Evolutionary conservation across 1,284 basidiomycete genomes (phyloP).

Genomic region (Gomphus bonarii): DNA sequence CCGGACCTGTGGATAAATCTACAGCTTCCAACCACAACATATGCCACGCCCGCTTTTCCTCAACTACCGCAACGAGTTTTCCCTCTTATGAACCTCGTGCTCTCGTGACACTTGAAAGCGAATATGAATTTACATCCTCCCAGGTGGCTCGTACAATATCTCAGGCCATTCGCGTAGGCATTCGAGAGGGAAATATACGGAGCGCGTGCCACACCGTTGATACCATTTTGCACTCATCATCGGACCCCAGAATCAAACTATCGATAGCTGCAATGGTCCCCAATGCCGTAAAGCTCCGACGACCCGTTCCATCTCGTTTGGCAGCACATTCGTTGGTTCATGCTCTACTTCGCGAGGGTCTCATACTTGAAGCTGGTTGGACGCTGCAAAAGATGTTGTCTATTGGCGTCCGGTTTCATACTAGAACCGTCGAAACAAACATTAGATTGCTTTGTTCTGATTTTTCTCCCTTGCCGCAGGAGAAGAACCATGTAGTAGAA

Average conservation of each 20-base stretch:
- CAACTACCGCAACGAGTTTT: not conserved
- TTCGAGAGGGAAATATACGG: slow-evolving; percentile 2
- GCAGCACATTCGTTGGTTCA: slow-evolving; percentile 55
- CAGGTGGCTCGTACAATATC: slow-evolving; percentile 14
- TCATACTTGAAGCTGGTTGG: slow-evolving; percentile 34
- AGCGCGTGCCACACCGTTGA: slow-evolving; percentile 12
- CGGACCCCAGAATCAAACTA: not conserved
- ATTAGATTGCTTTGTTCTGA: slow-evolving; percentile 24
- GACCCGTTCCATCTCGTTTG: slow-evolving; percentile 42
- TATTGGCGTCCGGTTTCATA: slow-evolving; percentile 36
- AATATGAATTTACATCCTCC: slow-evolving; percentile 7
- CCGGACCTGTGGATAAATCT: not conserved
- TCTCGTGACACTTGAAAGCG: not conserved
- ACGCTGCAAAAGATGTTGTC: slow-evolving; percentile 43
- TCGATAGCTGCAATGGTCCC: not conserved
- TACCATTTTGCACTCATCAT: not conserved
- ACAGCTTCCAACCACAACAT: not conserved
- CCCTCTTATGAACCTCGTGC: not conserved
- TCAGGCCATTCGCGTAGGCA: slow-evolving; percentile 13
- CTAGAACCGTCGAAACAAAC: slow-evolving; percentile 36
- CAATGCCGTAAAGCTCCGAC: slow-evolving; percentile 34
- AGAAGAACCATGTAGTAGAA: slow-evolving; percentile 8
- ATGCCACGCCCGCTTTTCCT: not conserved
- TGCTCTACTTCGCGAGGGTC: slow-evolving; percentile 41
- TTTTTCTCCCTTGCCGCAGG: not conserved